These are phyloP conservation scores for Solanum chacoense DNA, from an alignment of 305 asterid genomes.

Conservation along the genomic window DNA sequence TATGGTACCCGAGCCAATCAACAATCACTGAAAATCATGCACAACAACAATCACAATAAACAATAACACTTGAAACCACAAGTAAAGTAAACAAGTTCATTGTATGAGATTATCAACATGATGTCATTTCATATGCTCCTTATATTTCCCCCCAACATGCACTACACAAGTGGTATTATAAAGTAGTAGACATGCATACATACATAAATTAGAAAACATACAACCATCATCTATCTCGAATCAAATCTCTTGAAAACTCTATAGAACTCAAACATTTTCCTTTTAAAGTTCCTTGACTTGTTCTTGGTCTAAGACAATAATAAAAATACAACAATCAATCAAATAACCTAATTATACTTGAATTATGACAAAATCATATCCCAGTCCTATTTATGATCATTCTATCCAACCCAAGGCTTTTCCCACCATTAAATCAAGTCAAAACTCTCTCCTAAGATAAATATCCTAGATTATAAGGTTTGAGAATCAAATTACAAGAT, in stretches of 20 bases:
- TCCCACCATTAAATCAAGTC: not conserved
- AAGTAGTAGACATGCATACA: not conserved
- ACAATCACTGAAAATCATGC: not conserved
- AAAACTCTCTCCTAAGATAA: too few relatives aligned
- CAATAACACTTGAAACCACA: not conserved
- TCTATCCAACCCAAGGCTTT: not conserved
- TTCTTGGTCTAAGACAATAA: not conserved
- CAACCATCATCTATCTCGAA: not conserved
- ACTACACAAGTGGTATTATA: too few relatives aligned
- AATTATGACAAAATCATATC: too few relatives aligned
- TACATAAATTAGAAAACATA: not conserved
- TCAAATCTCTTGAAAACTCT: not conserved
- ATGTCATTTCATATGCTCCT: not conserved
- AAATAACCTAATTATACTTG: not conserved
- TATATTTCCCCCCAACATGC: not conserved
- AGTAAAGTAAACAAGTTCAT: not conserved
- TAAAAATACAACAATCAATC: too few relatives aligned
- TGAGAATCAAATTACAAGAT: not conserved
- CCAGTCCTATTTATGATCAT: not conserved
- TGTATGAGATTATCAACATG: not conserved
- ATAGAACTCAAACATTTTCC: not conserved
- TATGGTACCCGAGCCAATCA: not conserved
- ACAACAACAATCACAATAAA: too few relatives aligned
- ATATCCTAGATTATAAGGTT: not conserved
- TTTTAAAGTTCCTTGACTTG: not conserved